Base-by-base conservation (phyloP, 371 early-diverging fungal genomes). In the Mucor indicus region DNA sequence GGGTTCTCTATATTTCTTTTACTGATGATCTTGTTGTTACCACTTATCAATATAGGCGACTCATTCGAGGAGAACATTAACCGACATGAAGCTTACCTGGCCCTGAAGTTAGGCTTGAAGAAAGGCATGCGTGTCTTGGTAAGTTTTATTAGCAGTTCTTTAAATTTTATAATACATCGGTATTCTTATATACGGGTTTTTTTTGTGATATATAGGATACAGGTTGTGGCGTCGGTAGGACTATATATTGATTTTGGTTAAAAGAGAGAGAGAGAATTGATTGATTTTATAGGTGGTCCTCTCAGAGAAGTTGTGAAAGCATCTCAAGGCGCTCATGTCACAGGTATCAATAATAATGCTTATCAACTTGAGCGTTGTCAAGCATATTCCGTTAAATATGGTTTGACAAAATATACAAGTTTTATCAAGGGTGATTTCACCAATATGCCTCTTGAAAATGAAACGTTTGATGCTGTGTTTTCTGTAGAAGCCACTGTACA, bases 281-380 rank as follows among this genome's bases (percentile, higher is more conserved):
- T 24, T n/a, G 5, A 24, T 41, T 27, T 20, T 23, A 44, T 49
- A 67, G 67, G 71, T 48, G 91, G 91, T 17, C 91, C 91, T 3
- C 71, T 88, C 9, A 79, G 91, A 35, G 90, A 90, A 55, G 77
- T 89, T 49, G 80, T 85, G 36, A 76, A 84, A 53, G 75, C 86
- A 56, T 77, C 85, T 32, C 85, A 86, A 1, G 83, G 86, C 30
- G 67, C 72, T 22, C 82, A 79, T 54, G 80, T 90, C 43, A 84
- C 84, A 11, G 91, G 91, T 10, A 67, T 90, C 48, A 90, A 90
- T 70, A 90, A 90, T 80, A 90, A 90, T 69, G 80, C 80, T 35
- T 90, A 90, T 64, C 91, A 90, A 64, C 80, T 90, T 33, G 79
- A 89, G 60, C 79, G 87, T 2, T 85, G 84, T 60, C 59, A 66